phyloP scores from a whole-genome alignment of 2,329 filamentous ascomycete species.

The Paraphaeosphaeria sporulosa region DNA sequence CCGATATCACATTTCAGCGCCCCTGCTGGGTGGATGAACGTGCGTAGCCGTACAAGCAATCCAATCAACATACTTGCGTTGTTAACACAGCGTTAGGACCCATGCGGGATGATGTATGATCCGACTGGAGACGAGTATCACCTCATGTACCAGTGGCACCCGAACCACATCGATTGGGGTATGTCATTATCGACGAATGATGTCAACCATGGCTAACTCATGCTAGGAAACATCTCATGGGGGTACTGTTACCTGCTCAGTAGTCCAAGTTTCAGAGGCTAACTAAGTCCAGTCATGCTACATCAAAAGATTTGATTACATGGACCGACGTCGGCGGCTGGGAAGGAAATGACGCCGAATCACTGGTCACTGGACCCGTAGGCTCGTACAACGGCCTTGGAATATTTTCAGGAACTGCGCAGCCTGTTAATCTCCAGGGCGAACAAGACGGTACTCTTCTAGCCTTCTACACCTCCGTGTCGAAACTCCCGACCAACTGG shows the following conservation, averaged over 20 bases:
- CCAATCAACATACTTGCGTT: neutral
- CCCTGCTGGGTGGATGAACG: conserved; percentile 60
- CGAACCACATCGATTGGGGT: conserved; percentile 57
- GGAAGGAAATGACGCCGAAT: conserved; percentile 52
- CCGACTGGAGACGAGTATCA: conserved; percentile 58
- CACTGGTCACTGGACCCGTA: conserved; percentile 51
- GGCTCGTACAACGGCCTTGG: conserved; percentile 59
- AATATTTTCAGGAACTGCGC: conserved; percentile 61
- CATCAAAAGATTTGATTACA: conserved; percentile 58
- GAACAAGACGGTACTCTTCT: conserved; percentile 56
- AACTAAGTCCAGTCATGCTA: conserved; percentile 59
- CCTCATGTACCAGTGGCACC: conserved; percentile 62
- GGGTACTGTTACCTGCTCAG: conserved; percentile 24
- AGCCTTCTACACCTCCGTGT: conserved; percentile 58
- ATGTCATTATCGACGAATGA: conserved; percentile 1
- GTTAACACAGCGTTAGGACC: conserved; percentile 48
- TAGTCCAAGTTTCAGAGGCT: conserved; percentile 34
- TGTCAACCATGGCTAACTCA: conserved; percentile 11
- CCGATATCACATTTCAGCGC: conserved; percentile 56
- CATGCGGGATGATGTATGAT: conserved; percentile 61
- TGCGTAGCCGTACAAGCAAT: conserved; percentile 15
- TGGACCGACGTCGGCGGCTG: conserved; percentile 57
- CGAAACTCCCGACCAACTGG: conserved; percentile 56
- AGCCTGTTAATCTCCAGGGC: conserved; percentile 58
- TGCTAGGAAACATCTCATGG: conserved; percentile 50